Conservation (phyloP, 208 protist species). For the Crithidia mellificae region DNA sequence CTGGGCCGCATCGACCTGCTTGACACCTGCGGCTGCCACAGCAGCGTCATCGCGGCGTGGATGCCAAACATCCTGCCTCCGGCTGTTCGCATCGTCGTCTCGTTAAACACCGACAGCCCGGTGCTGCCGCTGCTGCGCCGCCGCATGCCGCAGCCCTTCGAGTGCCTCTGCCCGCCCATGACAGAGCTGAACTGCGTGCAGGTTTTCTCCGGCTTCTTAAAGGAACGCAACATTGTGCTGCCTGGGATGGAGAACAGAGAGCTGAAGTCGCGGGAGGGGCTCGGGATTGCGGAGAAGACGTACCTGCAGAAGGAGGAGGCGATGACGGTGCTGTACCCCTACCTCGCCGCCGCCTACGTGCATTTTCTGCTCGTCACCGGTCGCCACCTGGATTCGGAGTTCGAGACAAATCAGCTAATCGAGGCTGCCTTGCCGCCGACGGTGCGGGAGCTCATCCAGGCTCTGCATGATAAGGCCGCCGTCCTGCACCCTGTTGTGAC, state of each 20-base stretch:
- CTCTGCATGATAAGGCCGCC: constrained; percentile 45
- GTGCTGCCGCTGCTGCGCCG: constrained; percentile 67
- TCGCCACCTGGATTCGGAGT: constrained; percentile 38
- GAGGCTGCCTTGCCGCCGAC: constrained; percentile 54
- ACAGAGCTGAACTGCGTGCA: constrained; percentile 46
- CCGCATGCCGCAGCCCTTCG: constrained; percentile 80
- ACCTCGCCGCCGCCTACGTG: constrained; percentile 56
- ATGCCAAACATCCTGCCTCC: constrained; percentile 65
- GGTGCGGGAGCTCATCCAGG: constrained; percentile 45
- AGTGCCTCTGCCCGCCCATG: constrained; percentile 68
- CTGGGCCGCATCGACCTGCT: constrained; percentile 58
- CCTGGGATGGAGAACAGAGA: constrained; percentile 39
- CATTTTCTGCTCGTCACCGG: constrained; percentile 39
- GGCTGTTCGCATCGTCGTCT: constrained; percentile 58
- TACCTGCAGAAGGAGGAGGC: constrained; percentile 78
- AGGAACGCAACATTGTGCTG: constrained; percentile 33
- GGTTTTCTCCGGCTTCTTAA: constrained; percentile 43
- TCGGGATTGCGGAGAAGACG: constrained; percentile 56
- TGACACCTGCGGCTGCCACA: constrained; percentile 56
- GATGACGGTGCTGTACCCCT: constrained; percentile 51
- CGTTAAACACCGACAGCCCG: constrained; percentile 66
- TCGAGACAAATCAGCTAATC: constrained; percentile 51
- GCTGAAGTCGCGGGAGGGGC: constrained; percentile 29
- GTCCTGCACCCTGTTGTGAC: constrained; percentile 46
- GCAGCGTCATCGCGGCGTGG: constrained; percentile 57